Base-by-base conservation (phyloP, 2,329 filamentous ascomycete species). In the Chaetothyriales sp. region DNA sequence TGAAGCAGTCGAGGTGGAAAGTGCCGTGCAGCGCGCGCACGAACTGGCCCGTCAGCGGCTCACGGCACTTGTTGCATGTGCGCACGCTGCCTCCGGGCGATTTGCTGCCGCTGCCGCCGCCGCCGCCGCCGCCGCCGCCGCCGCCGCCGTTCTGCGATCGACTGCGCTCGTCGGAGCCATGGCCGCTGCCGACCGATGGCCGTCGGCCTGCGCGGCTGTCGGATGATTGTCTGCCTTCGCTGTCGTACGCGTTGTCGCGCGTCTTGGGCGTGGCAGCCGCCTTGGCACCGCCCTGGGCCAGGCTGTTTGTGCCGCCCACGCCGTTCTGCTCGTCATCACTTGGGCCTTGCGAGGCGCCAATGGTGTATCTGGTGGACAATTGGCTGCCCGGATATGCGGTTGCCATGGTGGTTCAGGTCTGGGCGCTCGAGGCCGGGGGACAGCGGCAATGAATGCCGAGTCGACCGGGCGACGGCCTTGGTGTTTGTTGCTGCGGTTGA, bases 1-100 rank as follows among this genome's bases (percentile, higher is more conserved):
- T 94, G 71, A 98, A 98, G 75, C 92, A 98, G 68, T 98, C 90
- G 59, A 98, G 73, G 73, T 98, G 92, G 67, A 88, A 98, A 50
- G 90, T 97, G 53, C 89, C 89, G 51, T 89, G 88, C 51, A 98
- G 72, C 46, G 92, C 92, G 62, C 92, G 81, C 58, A 98, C 92
- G 66, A 97, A 98, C 69, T 98, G 92, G 44, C 92, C 92, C 1
- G 88, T 94, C 66, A 98, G 74, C 51, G 83, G 77, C 67, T 90
- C 85, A 58, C 82, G 82, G 65, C 92, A 98, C 69, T 95, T 95
- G 63, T 88, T 89, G 70, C 72, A 90, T 43, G 78, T 73, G 59
- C 85, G 78, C 54, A 78, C 66, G 25, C 50, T 47, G 19, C 53
- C 52, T 48, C 54, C 56, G 25, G 58, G 54, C 5, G 56, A 56